phyloP scores from a whole-genome alignment of 192 early-diverging fungal species.

The Dimargaris cristalligena region DNA sequence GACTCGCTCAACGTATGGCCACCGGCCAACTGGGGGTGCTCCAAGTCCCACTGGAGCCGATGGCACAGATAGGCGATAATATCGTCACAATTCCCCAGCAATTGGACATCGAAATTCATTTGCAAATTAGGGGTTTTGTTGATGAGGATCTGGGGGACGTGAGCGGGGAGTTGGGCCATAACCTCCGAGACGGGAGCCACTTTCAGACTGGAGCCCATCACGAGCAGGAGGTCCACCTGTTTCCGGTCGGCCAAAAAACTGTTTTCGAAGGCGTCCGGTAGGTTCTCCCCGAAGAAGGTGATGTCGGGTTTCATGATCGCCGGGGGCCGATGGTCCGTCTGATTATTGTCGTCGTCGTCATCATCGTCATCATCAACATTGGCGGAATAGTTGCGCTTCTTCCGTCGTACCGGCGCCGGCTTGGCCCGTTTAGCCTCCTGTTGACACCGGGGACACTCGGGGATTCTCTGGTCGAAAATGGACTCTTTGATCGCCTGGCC shows the following conservation, averaged over 20 bases:
- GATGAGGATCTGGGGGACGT: constrained; percentile 79
- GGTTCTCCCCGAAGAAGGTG: constrained; percentile 90
- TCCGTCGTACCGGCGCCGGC: neutral
- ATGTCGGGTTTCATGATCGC: constrained; percentile 92
- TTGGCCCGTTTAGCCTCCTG: constrained; percentile 3
- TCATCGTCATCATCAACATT: constrained; percentile 22
- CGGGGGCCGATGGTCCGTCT: constrained; percentile 12
- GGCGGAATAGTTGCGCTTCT: constrained; percentile 5
- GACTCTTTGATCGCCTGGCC: constrained; percentile 66
- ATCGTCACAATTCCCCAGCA: constrained; percentile 71
- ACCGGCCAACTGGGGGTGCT: constrained; percentile 44
- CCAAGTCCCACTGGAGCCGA: constrained; percentile 57
- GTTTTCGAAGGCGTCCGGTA: constrained; percentile 66
- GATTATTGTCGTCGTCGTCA: constrained; percentile 38
- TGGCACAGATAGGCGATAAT: constrained; percentile 64
- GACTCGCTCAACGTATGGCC: constrained; percentile 26
- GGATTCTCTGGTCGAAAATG: constrained; percentile 59
- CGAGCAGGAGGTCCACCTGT: constrained; percentile 73
- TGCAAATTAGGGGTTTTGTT: constrained; percentile 77
- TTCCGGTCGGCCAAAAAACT: constrained; percentile 49
- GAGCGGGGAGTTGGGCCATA: constrained; percentile 62
- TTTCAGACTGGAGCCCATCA: constrained; percentile 91
- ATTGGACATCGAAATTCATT: constrained; percentile 76
- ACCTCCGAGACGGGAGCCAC: constrained; percentile 89
- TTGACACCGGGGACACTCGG: constrained; percentile 57